Evolutionary conservation across 1,284 basidiomycete species (phyloP).

Genomic region (Mrakiaceae sp.): DNA sequence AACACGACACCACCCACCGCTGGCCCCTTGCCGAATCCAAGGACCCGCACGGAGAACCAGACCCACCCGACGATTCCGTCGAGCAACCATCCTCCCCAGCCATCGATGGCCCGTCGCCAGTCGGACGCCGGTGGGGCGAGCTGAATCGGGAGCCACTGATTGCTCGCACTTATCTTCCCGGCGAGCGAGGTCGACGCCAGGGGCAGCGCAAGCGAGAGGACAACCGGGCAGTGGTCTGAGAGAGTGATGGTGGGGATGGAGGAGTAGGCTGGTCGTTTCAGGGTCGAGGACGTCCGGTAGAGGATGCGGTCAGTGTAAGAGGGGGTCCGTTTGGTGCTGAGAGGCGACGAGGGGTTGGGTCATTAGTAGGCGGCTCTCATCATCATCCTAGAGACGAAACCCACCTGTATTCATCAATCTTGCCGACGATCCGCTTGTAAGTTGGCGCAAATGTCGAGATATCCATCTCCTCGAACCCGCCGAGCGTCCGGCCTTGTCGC

Average conservation of each 20-base stretch:
- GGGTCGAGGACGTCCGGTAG: conserved; percentile 48
- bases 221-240: conserved; percentile 37
- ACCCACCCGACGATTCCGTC: conserved; percentile 30
- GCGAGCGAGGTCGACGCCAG: background rate
- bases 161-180: conserved; percentile 18
- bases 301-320: conserved; percentile 94
- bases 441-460: conserved; percentile 76
- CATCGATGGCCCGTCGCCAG: conserved; percentile 1
- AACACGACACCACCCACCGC: background rate
- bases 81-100: conserved; percentile 22
- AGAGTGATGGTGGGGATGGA: conserved; percentile 30
- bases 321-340: conserved; percentile 56
- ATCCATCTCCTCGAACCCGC: conserved; percentile 65
- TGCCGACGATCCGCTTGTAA: conserved; percentile 73
- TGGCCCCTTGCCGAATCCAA: conserved; percentile 25
- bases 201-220: conserved; percentile 28
- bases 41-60: conserved; percentile 28
- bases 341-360: too few relatives aligned
- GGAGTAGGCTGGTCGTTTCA: conserved; percentile 17
- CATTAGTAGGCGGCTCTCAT: too few relatives aligned
- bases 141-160: conserved; percentile 20
- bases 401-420: conserved; percentile 46
- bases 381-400: too few relatives aligned
- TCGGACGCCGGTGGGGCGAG: conserved; percentile 22
- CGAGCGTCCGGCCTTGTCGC: conserved; percentile 51